A percentile compares a stretch with the other conserved stretches of the same genome.
Conservation (phyloP, 768 basidiomycete species). For the Obba rivulosa region DNA sequence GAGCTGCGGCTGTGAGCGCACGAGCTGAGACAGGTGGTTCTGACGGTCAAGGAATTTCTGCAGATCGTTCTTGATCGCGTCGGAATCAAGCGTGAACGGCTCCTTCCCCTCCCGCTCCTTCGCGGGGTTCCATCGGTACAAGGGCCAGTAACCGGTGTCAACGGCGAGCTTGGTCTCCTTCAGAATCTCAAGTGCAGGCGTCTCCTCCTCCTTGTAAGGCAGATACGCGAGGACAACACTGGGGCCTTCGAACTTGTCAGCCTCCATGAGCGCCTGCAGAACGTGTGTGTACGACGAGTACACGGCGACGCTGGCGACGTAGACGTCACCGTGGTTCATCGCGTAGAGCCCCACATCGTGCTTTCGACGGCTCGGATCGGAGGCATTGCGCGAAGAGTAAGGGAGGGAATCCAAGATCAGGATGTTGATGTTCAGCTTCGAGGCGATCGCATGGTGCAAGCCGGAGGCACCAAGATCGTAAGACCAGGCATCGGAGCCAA, state of each 20-base stretch:
- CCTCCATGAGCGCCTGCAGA: slow-evolving; percentile 85
- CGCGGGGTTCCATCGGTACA: slow-evolving; percentile 95
- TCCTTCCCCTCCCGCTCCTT: slow-evolving; percentile 77
- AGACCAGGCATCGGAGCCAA: slow-evolving; percentile 97
- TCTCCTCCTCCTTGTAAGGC: slow-evolving; percentile 75
- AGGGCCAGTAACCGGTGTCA: slow-evolving; percentile 94
- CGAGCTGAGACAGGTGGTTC: slow-evolving; percentile 94
- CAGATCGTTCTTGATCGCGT: slow-evolving; percentile 89
- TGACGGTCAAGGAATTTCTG: slow-evolving; percentile 92
- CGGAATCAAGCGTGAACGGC: slow-evolving; percentile 90
- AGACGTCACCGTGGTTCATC: slow-evolving; percentile 97
- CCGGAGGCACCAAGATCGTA: slow-evolving; percentile 96
- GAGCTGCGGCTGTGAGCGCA: slow-evolving; percentile 72
- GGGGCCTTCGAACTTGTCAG: slow-evolving; percentile 85
- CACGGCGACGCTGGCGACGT: slow-evolving; percentile 91
- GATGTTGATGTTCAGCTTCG: slow-evolving; percentile 88
- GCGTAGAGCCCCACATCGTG: slow-evolving; percentile 97
- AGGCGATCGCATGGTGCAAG: slow-evolving; percentile 90
- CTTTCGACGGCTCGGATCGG: slow-evolving; percentile 74
- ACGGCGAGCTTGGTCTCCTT: slow-evolving; percentile 98
- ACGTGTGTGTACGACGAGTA: slow-evolving; percentile 96
- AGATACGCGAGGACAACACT: slow-evolving; percentile 92
- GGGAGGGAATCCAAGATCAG: slow-evolving; percentile 92
- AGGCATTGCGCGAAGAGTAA: slow-evolving; percentile 71
- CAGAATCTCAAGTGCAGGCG: slow-evolving; percentile 81